These are phyloP conservation scores for Auricularia sp. DNA, from an alignment of 768 basidiomycete species.

Conservation along the genomic window DNA sequence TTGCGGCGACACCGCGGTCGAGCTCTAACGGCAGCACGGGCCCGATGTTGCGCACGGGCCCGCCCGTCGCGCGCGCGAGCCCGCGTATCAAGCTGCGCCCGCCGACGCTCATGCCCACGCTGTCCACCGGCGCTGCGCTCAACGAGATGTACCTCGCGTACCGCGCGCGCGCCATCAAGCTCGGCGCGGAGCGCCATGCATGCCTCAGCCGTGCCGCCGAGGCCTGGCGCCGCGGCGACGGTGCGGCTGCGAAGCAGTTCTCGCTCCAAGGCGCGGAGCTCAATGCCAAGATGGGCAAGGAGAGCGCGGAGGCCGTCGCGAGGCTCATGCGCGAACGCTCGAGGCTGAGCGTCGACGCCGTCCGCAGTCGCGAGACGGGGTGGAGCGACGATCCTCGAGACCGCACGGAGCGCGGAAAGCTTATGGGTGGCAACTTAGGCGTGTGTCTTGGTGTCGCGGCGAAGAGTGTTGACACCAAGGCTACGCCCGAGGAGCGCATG, in stretches of 20 bases:
- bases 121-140: constrained; percentile 74
- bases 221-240: constrained; percentile 91
- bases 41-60: constrained; percentile 4
- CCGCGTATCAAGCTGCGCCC: constrained; percentile 77
- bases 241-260: constrained; percentile 90
- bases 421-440: constrained; percentile 74
- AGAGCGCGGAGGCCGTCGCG: constrained; percentile 79
- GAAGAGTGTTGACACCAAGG: constrained; percentile 37
- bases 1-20: constrained; percentile 1
- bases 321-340: constrained; percentile 78
- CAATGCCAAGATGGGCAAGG: constrained; percentile 80
- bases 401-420: constrained; percentile 58
- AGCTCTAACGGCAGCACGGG: constrained; percentile 3
- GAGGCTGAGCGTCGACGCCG: constrained; percentile 63
- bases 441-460: constrained; percentile 80
- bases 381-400: constrained; percentile 85
- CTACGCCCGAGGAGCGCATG: constrained; percentile 78
- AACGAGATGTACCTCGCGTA: constrained; percentile 83
- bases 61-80: constrained; percentile 59
- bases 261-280: constrained; percentile 88
- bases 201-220: constrained; percentile 92
- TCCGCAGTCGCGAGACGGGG: constrained; percentile 51
- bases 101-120: constrained; percentile 75
- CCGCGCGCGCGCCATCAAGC: constrained; percentile 76
- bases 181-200: constrained; percentile 89